Base-by-base conservation (phyloP, 768 basidiomycete genomes). In the Chalciporus pseudorubinellus region DNA sequence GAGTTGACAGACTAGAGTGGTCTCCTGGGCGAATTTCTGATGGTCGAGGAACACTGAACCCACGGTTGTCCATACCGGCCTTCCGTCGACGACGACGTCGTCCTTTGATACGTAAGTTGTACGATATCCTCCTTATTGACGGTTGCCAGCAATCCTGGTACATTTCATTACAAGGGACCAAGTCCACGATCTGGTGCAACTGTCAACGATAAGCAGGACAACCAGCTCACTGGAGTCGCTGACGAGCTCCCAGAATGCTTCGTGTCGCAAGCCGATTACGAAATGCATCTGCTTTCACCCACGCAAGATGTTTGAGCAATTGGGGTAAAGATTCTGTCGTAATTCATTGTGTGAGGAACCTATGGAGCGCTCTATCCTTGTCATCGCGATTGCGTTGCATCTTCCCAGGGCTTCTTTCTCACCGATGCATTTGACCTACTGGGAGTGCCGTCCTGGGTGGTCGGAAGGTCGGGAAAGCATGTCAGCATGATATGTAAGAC, bases 331-430 rank as follows among this genome's bases (percentile, higher is more conserved):
- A 44, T 14, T n/a, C 10, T 46, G 18, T 56, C 51, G 50, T 61
- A 57, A 64, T 54, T 54, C 24, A 48, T 29, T 44, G 57, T 39
- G 52, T 31, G 52, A 50, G 46, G 39, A 18, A 33, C 50, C 39
- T 39, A 8, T 39, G 10, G 39, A 24, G n/a, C 22, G 36, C 47
- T 59, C 60, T 53, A 53, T 41, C 54, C 44, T 53, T 45, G 42
- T 48, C n/a, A 55, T 68, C 53, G 65, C 43, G 51, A 56, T 55
- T 41, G 29, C 22, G 31, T 39, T 33, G 49, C 18, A 38, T 14
- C 34, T 66, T 89, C 87, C 87, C 87, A 89, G 38, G 87, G 87
- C 57, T 89, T 89, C 70, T 72, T 82, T 52, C 80, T 74, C 14
- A 70, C 57, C 6, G 73, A 61, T 2, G 77, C 70, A 24, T 56